phyloP scores from a whole-genome alignment of 2,329 filamentous ascomycete genomes.

The Cordyceps tenuipes region DNA sequence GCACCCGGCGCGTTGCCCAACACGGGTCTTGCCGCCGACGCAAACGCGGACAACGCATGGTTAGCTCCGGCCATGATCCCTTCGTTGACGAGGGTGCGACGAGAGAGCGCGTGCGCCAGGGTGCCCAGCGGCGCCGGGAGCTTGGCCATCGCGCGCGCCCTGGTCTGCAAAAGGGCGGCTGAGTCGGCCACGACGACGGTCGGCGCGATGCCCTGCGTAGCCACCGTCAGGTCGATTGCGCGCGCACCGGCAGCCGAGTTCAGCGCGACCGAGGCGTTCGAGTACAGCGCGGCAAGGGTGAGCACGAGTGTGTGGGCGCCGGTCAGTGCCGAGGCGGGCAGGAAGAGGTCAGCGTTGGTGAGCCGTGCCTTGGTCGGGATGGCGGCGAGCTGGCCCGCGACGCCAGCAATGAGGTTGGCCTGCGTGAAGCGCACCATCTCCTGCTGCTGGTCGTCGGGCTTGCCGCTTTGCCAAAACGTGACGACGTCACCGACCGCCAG shows the following conservation, averaged over 20 bases:
- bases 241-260: conserved; percentile 74
- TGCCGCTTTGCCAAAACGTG: conserved; percentile 55
- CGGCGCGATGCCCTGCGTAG: conserved; percentile 66
- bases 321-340: conserved; percentile 74
- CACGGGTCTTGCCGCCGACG: conserved; percentile 48
- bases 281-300: conserved; percentile 74
- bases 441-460: conserved; percentile 37
- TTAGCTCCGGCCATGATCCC: conserved; percentile 61
- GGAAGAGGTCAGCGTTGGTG: conserved; percentile 66
- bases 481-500: conserved; percentile 41
- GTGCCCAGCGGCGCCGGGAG: conserved; percentile 56
- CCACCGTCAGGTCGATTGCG: conserved; percentile 61
- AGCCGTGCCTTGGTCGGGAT: conserved; percentile 70
- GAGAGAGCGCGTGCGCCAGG: conserved; percentile 63
- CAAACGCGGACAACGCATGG: conserved; percentile 38
- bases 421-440: conserved; percentile 79
- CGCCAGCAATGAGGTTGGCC: conserved; percentile 76
- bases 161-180: conserved; percentile 59
- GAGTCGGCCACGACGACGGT: conserved; percentile 77
- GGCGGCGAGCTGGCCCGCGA: conserved; percentile 67
- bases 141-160: conserved; percentile 51
- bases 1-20: conserved; percentile 59
- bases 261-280: conserved; percentile 76
- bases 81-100: conserved; percentile 56
- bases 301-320: conserved; percentile 71